Evolutionary conservation across 2,329 filamentous ascomycete species (phyloP).

Genomic region (Gaeumannomyces tritici): DNA sequence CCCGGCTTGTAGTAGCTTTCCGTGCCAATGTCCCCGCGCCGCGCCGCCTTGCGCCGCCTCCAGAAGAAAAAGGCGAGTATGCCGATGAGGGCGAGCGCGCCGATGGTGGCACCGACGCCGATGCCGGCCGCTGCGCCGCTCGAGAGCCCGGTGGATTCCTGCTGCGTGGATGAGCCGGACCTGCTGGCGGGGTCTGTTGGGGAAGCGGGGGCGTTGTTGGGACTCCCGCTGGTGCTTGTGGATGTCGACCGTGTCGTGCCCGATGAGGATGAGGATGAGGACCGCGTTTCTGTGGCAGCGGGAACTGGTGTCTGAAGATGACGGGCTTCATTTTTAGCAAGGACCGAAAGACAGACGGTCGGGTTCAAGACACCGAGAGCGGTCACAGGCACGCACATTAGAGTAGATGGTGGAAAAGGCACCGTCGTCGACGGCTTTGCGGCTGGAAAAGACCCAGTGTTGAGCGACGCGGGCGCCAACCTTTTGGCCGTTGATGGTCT

Average conservation of each 20-base stretch:
- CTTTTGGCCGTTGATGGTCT: background rate
- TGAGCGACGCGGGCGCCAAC: background rate
- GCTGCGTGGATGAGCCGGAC: background rate
- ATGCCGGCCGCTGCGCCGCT: slow-evolving; percentile 24
- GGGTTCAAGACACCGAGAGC: background rate
- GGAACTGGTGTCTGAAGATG: background rate
- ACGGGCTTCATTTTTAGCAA: background rate
- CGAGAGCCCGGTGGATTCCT: slow-evolving; percentile 13
- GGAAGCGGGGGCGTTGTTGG: background rate
- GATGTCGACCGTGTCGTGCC: background rate
- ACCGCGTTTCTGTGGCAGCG: background rate
- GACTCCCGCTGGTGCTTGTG: background rate
- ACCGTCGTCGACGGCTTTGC: background rate
- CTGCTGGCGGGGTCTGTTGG: background rate
- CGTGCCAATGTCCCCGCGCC: too few species aligned
- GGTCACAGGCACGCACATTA: background rate
- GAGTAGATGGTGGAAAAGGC: slow-evolving; percentile 2
- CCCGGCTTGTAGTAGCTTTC: background rate
- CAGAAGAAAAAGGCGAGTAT: slow-evolving; percentile 17
- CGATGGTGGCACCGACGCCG: slow-evolving; percentile 23
- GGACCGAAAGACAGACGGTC: background rate
- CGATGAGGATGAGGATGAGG: too few species aligned
- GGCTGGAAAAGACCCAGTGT: slow-evolving; percentile 4
- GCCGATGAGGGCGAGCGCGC: slow-evolving; percentile 20
- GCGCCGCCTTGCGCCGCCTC: slow-evolving; percentile 14